phyloP scores from a whole-genome alignment of 2,329 filamentous ascomycete species.

The Albifimbria verrucaria region DNA sequence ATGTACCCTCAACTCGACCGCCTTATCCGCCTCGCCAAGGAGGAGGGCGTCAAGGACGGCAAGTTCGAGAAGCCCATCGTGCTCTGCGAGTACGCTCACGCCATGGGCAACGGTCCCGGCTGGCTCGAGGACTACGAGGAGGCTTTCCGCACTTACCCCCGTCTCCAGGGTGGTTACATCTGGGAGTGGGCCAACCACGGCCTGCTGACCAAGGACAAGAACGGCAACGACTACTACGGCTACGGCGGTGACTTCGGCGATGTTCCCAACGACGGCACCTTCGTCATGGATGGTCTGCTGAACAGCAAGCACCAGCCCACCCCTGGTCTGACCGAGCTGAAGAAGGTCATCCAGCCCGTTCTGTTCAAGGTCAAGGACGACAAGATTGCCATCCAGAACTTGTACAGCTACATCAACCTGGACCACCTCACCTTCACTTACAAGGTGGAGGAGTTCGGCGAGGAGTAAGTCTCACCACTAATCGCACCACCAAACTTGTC shows the following conservation, averaged over 20 bases:
- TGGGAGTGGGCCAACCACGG: constrained; percentile 67
- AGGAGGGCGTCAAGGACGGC: constrained; percentile 40
- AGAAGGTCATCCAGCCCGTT: constrained; percentile 57
- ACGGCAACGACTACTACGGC: constrained; percentile 52
- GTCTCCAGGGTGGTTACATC: constrained; percentile 64
- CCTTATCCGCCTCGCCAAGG: constrained; percentile 42
- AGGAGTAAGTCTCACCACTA: constrained; percentile 30
- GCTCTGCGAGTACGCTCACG: constrained; percentile 56
- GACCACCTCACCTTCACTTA: constrained; percentile 40
- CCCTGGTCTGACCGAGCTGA: constrained; percentile 53
- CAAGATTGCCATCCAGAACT: constrained; percentile 40
- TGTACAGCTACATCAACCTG: constrained; percentile 46
- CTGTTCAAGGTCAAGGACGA: constrained; percentile 32
- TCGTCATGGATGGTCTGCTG: constrained; percentile 60
- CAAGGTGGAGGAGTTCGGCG: constrained; percentile 38
- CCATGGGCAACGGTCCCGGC: constrained; percentile 74
- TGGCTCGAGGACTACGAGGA: constrained; percentile 66
- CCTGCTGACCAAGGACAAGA: constrained; percentile 41
- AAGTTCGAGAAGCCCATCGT: constrained; percentile 56
- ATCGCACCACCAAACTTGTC: too few species aligned
- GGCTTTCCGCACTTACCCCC: constrained; percentile 56
- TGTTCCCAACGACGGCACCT: constrained; percentile 55
- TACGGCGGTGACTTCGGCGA: constrained; percentile 64
- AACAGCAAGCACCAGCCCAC: constrained; percentile 52
- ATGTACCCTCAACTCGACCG: constrained; percentile 61